phyloP scores from a whole-genome alignment of 164 flowering plant species.

The Vitis rupestris region DNA sequence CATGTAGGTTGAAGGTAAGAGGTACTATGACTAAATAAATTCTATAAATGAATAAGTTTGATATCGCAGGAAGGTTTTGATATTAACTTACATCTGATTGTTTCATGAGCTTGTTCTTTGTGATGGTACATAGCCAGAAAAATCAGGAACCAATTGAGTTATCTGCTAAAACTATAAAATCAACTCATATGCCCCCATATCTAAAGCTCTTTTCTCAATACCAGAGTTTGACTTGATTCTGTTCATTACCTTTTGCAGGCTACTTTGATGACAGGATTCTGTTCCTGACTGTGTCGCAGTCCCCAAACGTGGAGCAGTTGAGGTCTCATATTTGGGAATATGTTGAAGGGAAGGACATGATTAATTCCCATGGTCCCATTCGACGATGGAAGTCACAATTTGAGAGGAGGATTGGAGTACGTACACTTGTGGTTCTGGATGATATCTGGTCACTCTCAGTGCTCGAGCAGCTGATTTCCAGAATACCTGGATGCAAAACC shows the following conservation, averaged over 20 bases:
- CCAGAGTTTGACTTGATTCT: neutral
- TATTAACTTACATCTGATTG: too few relatives aligned
- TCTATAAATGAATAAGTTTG: too few relatives aligned
- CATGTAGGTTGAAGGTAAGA: too few relatives aligned
- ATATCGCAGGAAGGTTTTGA: too few relatives aligned
- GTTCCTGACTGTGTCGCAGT: constrained; percentile 75
- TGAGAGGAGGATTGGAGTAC: constrained; percentile 11
- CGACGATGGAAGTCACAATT: constrained; percentile 36
- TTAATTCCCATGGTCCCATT: constrained; percentile 12
- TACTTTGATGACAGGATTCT: constrained; percentile 50
- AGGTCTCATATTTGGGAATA: constrained; percentile 39
- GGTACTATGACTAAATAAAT: too few relatives aligned
- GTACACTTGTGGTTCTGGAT: constrained; percentile 60
- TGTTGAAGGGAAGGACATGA: constrained; percentile 26
- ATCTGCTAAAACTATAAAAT: too few relatives aligned
- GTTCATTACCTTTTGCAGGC: constrained; percentile 31
- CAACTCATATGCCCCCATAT: too few relatives aligned
- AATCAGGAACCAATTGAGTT: too few relatives aligned
- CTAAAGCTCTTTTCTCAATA: neutral
- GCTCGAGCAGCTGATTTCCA: constrained; percentile 53
- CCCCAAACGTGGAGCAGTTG: constrained; percentile 64
- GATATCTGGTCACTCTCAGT: constrained; percentile 47
- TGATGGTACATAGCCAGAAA: too few relatives aligned
- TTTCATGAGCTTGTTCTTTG: too few relatives aligned
- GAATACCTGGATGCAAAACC: constrained; percentile 61